These are phyloP conservation scores for Strobilomyces confusus DNA, from an alignment of 768 basidiomycete genomes.

Conservation along the genomic window DNA sequence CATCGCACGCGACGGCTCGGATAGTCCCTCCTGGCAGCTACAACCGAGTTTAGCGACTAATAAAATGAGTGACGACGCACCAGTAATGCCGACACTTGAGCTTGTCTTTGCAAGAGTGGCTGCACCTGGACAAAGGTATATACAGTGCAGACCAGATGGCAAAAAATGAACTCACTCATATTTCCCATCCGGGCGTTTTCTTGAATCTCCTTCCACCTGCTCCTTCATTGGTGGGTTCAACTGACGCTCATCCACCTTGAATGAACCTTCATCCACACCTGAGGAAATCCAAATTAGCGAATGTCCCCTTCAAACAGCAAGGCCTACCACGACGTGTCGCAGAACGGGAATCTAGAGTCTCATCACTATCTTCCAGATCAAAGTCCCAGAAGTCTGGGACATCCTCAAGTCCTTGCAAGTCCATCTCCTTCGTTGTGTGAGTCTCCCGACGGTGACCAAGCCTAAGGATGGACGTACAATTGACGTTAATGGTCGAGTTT, in stretches of 20 bases:
- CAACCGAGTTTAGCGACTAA: constrained; percentile 9
- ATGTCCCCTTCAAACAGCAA: background rate
- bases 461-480: constrained; percentile 38
- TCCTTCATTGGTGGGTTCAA: constrained; percentile 2
- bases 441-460: background rate
- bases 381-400: constrained; percentile 65
- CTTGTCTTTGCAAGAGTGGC: constrained; percentile 80
- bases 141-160: background rate
- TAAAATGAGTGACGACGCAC: constrained; percentile 28
- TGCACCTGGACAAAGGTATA: constrained; percentile 49
- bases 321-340: constrained; percentile 27
- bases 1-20: constrained; percentile 43
- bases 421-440: constrained; percentile 49
- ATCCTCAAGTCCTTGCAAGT: constrained; percentile 63
- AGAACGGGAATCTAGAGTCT: constrained; percentile 23
- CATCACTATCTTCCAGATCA: constrained; percentile 32
- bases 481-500: constrained; percentile 67
- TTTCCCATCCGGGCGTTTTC: constrained; percentile 57
- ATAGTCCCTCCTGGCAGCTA: constrained; percentile 72
- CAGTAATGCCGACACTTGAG: constrained; percentile 71
- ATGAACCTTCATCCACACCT: background rate
- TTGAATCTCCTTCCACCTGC: constrained; percentile 19
- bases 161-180: constrained; percentile 43
- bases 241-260: background rate
- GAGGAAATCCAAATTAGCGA: background rate